These are phyloP conservation scores for Penicillium canariense DNA, from an alignment of 495 filamentous ascomycete genomes.

Conservation along the genomic window DNA sequence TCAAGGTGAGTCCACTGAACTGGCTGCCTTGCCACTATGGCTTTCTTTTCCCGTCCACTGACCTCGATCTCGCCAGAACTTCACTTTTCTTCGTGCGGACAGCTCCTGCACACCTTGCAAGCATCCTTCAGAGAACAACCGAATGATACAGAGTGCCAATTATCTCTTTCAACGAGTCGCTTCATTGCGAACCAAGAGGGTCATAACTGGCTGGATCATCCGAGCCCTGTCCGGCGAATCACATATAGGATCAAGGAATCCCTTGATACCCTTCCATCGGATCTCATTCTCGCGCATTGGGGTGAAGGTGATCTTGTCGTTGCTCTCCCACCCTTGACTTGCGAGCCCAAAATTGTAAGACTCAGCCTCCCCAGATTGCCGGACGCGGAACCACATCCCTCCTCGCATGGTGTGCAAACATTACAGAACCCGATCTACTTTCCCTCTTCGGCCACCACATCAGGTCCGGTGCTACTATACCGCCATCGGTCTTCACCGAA, in stretches of 20 bases:
- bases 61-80: not conserved
- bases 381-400: not conserved
- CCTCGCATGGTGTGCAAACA: not conserved
- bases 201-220: not conserved
- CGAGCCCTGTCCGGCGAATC: not conserved
- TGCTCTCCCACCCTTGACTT: not conserved
- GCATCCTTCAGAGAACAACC: not conserved
- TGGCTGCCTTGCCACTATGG: not conserved
- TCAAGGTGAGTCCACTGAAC: not conserved
- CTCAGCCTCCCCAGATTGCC: not conserved
- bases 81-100: not conserved
- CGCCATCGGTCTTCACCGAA: not conserved
- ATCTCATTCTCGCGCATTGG: not conserved
- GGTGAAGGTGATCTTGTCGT: not conserved
- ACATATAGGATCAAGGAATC: not conserved
- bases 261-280: not conserved
- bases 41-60: not conserved
- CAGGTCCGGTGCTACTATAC: not conserved
- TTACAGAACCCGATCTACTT: not conserved
- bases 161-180: not conserved
- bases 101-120: not conserved
- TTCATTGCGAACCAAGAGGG: not conserved
- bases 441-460: not conserved
- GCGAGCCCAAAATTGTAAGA: not conserved
- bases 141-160: not conserved